phyloP scores from a whole-genome alignment of 2,329 filamentous ascomycete species.

The Ophiostoma himal-ulmi region DNA sequence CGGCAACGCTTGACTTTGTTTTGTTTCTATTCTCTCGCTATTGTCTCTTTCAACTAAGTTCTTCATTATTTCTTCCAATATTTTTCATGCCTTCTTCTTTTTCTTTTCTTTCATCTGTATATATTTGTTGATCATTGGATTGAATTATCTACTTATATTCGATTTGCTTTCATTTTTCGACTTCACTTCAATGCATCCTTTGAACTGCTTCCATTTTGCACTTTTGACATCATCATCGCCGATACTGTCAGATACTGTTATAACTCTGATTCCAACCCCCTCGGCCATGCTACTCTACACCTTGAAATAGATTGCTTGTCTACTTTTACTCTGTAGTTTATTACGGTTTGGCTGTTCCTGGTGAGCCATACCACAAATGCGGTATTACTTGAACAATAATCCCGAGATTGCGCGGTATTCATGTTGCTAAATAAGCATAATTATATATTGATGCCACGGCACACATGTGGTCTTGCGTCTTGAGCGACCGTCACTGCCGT shows the following conservation, averaged over 20 bases:
- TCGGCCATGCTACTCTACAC: constrained; percentile 3
- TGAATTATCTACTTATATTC: neutral
- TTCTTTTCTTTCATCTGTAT: neutral
- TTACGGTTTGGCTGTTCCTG: neutral
- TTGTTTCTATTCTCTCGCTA: neutral
- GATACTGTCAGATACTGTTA: neutral
- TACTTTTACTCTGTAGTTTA: neutral
- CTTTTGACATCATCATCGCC: neutral
- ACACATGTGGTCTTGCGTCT: neutral
- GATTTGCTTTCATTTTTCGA: neutral
- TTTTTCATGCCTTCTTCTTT: neutral
- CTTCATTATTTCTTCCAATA: neutral
- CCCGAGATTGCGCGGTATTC: neutral
- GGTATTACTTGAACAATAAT: neutral
- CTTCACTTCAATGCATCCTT: neutral
- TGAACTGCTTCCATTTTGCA: neutral
- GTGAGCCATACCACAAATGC: neutral
- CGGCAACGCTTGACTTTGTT: neutral
- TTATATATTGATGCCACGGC: neutral
- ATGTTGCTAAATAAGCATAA: neutral
- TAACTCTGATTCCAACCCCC: neutral
- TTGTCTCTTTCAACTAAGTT: neutral
- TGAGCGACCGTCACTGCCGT: neutral
- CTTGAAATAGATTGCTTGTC: neutral
- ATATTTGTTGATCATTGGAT: neutral